Percentiles rank a stretch among this genome's conserved stretches.
Conservation (phyloP, 192 early-diverging fungal genomes). For the Ramicandelaber brevisporus region DNA sequence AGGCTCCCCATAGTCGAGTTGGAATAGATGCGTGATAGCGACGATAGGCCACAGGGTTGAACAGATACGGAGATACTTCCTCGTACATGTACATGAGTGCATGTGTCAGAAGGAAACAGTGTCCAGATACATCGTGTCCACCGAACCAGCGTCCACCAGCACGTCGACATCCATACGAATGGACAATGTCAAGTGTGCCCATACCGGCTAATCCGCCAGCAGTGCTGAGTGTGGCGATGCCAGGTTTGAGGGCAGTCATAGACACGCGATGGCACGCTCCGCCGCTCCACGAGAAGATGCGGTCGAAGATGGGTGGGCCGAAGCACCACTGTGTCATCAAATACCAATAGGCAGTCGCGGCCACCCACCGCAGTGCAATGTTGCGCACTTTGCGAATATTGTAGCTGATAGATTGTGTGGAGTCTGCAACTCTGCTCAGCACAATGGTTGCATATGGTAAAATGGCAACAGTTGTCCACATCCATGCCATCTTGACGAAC, state of each 20-base stretch:
- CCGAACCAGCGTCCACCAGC: constrained; percentile 42
- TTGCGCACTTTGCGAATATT: constrained; percentile 2
- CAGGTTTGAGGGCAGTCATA: too few species aligned
- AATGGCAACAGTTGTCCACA: constrained; percentile 52
- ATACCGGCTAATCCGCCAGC: not conserved
- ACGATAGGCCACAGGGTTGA: constrained; percentile 4
- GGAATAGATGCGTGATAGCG: constrained; percentile 1
- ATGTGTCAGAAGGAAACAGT: constrained; percentile 61
- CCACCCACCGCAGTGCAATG: constrained; percentile 17
- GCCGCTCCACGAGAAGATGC: constrained; percentile 42
- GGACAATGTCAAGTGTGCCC: not conserved
- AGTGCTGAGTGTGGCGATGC: too few species aligned
- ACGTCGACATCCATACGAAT: constrained; percentile 12
- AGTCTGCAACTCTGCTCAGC: constrained; percentile 1
- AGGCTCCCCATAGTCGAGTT: constrained; percentile 4
- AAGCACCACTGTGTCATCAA: constrained; percentile 64
- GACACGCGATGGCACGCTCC: constrained; percentile 33
- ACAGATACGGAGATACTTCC: constrained; percentile 22
- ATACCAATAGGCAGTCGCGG: constrained; percentile 64
- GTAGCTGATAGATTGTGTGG: not conserved
- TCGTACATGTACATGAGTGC: constrained; percentile 44
- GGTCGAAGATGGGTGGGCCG: constrained; percentile 57
- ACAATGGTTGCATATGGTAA: constrained; percentile 17
- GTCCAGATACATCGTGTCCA: constrained; percentile 72
- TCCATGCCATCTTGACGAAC: constrained; percentile 71